Conservation (phyloP, 2,329 filamentous ascomycete species). For the Ophiognomonia clavigignenti-juglandacearum region DNA sequence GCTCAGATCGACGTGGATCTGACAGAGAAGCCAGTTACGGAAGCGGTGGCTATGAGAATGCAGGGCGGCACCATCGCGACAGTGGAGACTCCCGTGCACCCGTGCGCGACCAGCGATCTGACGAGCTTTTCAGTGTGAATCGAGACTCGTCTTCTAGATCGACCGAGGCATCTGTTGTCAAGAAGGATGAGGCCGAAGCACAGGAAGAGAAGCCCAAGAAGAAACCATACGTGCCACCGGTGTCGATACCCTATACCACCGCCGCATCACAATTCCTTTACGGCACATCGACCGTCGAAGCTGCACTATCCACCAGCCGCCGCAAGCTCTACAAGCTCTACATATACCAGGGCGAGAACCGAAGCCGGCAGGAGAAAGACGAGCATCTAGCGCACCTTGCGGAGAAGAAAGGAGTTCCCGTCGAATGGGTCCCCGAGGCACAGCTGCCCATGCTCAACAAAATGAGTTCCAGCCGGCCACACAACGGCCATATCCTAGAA, state of each 20-base stretch:
- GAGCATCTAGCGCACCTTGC: slow-evolving; percentile 41
- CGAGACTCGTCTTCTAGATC: neutral
- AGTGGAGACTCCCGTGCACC: neutral
- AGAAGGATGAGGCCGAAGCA: neutral
- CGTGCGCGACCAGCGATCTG: neutral
- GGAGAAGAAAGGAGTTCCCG: slow-evolving; percentile 41
- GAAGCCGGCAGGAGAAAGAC: slow-evolving; percentile 38
- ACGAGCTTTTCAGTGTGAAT: neutral
- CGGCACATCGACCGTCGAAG: slow-evolving; percentile 73
- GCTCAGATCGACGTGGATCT: neutral
- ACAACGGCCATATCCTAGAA: slow-evolving; percentile 88
- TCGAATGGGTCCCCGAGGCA: slow-evolving; percentile 53
- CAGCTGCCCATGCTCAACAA: slow-evolving; percentile 72
- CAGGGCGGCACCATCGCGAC: no score
- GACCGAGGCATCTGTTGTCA: no score
- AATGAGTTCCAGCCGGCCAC: slow-evolving; percentile 75
- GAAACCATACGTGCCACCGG: slow-evolving; percentile 10
- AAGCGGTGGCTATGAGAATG: neutral
- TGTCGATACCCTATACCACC: slow-evolving; percentile 58
- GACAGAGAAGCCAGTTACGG: neutral
- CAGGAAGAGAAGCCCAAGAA: slow-evolving; percentile 12
- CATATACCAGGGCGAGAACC: slow-evolving; percentile 58
- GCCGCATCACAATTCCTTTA: slow-evolving; percentile 91
- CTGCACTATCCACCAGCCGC: slow-evolving; percentile 62
- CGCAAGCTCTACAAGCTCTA: slow-evolving; percentile 84